Base-by-base conservation (phyloP, 2,329 filamentous ascomycete species). In the Monilinia aucupariae region DNA sequence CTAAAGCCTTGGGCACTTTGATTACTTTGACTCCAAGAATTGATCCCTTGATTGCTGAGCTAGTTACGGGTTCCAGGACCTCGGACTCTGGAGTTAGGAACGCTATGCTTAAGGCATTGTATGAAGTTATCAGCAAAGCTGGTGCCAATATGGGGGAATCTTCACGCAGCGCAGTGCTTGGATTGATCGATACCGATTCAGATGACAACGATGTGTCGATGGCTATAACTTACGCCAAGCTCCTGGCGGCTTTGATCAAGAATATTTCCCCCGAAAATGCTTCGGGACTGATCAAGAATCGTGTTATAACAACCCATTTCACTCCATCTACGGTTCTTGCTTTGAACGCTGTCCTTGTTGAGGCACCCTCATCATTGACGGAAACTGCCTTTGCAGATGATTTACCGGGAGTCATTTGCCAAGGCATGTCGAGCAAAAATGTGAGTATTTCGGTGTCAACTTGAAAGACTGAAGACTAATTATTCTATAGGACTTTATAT, bases 1-100 rank as follows among this genome's bases (percentile, higher is more conserved):
- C 94, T 45, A 96, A 94, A 78, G 94, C 94, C 54, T 79, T 99
- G 55, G 94, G 96, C 64, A 97, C 93, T 12, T 78, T 99, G 65
- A 99, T 99, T 78, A 96, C 92, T 65, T 85, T 97, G 72, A 97
- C 93, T 0, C 93, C 94, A 32, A 87, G 96, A 72, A 91, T 99
- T 30, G 96, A 99, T 76, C 94, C 96, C 58, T 82, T 99, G 61
- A 96, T 99, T 68, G 79, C 84, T 65, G 94, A 99, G 77, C 82
- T 99, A 54, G 92, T 97, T 25, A 90, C 94, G n/a, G 94, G 94
- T 53, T 94, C 92, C 32, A 97, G 93, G 80, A 97, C 94, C 0
- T 79, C 85, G 1, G 93, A 97, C 73, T 74, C 85, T 7, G 93
- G 93, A 52, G 94, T 99, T 67, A 90, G 86, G 76, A 94, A 89